Percentiles rank a stretch among this genome's conserved stretches.
phyloP scores from a whole-genome alignment of 1,284 basidiomycete genomes.

The Cryptococcus hybrid region DNA sequence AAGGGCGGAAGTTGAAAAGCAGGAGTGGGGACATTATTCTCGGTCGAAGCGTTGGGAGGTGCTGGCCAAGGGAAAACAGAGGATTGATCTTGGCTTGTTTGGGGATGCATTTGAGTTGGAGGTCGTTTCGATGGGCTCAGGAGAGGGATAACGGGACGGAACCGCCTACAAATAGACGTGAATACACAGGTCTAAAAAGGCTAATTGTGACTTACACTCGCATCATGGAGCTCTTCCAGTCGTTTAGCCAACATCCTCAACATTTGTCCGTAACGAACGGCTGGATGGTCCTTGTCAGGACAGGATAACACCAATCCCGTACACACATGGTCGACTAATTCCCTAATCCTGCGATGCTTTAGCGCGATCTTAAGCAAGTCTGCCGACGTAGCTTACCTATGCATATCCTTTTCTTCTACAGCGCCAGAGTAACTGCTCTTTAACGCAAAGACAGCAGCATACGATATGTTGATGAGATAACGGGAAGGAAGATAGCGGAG shows the following conservation, averaged over 20 bases:
- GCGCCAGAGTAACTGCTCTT: slow-evolving; percentile 46
- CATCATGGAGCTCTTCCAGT: slow-evolving; percentile 40
- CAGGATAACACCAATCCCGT: slow-evolving; percentile 33
- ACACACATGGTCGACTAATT: slow-evolving; percentile 40
- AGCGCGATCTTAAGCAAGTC: not conserved
- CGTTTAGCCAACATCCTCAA: slow-evolving; percentile 39
- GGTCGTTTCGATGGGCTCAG: slow-evolving; percentile 18
- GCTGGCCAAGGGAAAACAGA: slow-evolving; percentile 12
- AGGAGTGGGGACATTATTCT: not conserved
- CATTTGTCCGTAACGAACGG: slow-evolving; percentile 46
- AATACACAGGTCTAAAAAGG: not conserved
- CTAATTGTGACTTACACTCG: slow-evolving; percentile 27
- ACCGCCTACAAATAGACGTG: slow-evolving; percentile 26
- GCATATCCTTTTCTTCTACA: slow-evolving; percentile 27
- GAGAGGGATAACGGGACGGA: slow-evolving; percentile 42
- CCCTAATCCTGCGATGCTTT: slow-evolving; percentile 26
- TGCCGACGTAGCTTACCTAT: slow-evolving; percentile 24
- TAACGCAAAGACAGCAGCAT: slow-evolving; percentile 44
- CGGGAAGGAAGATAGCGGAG: slow-evolving; percentile 44
- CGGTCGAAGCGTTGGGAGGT: slow-evolving; percentile 2
- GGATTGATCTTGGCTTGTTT: not conserved
- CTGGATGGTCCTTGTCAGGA: slow-evolving; percentile 46
- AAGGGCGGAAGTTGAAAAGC: slow-evolving; percentile 15
- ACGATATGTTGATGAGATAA: slow-evolving; percentile 47
- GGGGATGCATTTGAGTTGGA: not conserved